Evolutionary conservation across 805 yeast species (phyloP), one percentile per base, ranked within the genome.

Genomic region (Candida pseudofarinosa): DNA sequence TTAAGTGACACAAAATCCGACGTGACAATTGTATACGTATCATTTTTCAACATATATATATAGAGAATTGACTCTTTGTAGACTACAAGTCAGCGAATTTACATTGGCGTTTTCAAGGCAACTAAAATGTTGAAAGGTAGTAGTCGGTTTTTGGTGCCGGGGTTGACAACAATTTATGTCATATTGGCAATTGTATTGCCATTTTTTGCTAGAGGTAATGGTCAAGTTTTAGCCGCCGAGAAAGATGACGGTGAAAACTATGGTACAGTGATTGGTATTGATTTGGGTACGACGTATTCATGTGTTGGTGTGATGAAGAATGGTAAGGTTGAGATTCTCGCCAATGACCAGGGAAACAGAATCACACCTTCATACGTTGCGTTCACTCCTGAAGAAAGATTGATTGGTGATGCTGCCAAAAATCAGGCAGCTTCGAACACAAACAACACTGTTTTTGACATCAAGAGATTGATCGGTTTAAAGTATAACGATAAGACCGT

Each of bases 311-410:
- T 87, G 64, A 87, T 87, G 74, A 76, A 87, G 59, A 85, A 85
- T 62, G 90, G 88, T 54, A 76, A 84, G 65, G 96, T 88, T 41
- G 96, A 88, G 70, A 88, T 88, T 67, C 85, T 88, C 65, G 95
- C 96, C 61, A 88, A 88, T 66, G 96, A 88, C 71, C 96, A 88
- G 76, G 96, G 96, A 80, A 88, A 88, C 81, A 85, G 96, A 77
- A 87, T 88, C 46, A 88, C 96, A 41, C 96, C 96, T 45, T 88
- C 96, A 20, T 88, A 83, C 65, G 96, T 88, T 46, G 95, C 95
- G 37, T 88, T 88, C 76, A 85, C 95, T 39, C 90, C 85, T 55
- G 77, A 83, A 45, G 96, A 88, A 75, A 81, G 95, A 71, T 74
- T 86, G 60, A 85, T 86, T 58, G 95, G 95, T 71, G 95, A 86